Conservation (phyloP, 1,284 basidiomycete species). For the Exsudoporus floridanus region DNA sequence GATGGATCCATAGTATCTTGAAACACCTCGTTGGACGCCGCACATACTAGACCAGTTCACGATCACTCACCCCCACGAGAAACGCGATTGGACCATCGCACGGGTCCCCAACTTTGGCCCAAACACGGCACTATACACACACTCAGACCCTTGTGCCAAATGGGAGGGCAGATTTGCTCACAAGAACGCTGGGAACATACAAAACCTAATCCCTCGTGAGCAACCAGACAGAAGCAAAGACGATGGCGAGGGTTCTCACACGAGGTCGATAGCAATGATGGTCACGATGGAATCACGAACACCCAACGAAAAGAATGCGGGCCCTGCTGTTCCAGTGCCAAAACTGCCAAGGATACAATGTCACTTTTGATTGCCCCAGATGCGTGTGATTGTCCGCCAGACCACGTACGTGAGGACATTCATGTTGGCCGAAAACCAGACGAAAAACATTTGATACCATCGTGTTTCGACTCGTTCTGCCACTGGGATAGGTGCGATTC, state of each 20-base stretch:
- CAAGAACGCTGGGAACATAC: slow-evolving; percentile 53
- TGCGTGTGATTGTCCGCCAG: too few relatives aligned
- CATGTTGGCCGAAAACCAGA: slow-evolving; percentile 65
- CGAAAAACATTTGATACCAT: slow-evolving; percentile 63
- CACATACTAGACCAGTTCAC: not conserved
- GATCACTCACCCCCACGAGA: slow-evolving; percentile 47
- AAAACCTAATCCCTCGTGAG: slow-evolving; percentile 21
- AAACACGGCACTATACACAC: slow-evolving; percentile 47
- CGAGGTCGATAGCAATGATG: slow-evolving; percentile 52
- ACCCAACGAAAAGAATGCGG: slow-evolving; percentile 57
- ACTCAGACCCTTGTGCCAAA: slow-evolving; percentile 4
- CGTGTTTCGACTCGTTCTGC: slow-evolving; percentile 51
- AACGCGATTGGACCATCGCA: slow-evolving; percentile 62
- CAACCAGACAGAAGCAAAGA: not conserved
- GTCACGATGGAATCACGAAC: slow-evolving; percentile 52
- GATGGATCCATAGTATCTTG: slow-evolving; percentile 60
- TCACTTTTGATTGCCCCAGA: not conserved
- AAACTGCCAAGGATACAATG: slow-evolving; percentile 35
- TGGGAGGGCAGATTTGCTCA: slow-evolving; percentile 32
- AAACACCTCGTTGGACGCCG: not conserved
- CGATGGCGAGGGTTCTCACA: slow-evolving; percentile 43
- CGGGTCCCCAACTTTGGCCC: slow-evolving; percentile 62
- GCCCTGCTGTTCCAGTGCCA: slow-evolving; percentile 57
- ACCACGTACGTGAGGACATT: slow-evolving; percentile 53
- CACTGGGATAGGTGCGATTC: slow-evolving; percentile 51